phyloP scores from a whole-genome alignment of 345 rosid species.

The Aquilaria malaccensis region DNA sequence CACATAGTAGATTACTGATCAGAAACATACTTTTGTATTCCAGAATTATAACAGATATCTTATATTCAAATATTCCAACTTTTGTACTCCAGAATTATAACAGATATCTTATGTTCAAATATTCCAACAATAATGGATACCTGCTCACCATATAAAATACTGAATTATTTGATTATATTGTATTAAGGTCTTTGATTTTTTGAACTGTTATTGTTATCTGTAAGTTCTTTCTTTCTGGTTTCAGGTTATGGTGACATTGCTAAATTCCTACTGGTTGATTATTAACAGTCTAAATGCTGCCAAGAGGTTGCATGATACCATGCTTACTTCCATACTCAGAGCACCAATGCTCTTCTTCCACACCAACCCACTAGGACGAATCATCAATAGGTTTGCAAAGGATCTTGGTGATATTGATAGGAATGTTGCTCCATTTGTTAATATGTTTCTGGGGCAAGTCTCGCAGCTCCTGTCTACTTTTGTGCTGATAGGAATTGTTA shows the following conservation, averaged over 20 bases:
- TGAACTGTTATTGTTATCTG: background rate
- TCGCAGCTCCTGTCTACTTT: conserved; percentile 92
- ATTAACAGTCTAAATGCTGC: conserved; percentile 87
- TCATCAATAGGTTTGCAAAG: conserved; percentile 95
- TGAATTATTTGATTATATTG: background rate
- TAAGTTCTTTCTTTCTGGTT: conserved; percentile 13
- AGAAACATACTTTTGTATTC: background rate
- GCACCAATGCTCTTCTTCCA: conserved; percentile 99
- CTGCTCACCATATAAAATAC: conserved; percentile 2
- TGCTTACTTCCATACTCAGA: conserved; percentile 85
- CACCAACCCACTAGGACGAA: conserved; percentile 90
- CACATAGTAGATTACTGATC: too few relatives aligned
- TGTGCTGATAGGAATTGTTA: conserved; percentile 88
- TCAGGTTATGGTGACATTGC: conserved; percentile 75
- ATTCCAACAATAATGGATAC: background rate
- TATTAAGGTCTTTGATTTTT: background rate
- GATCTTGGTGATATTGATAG: conserved; percentile 96
- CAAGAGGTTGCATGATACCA: conserved; percentile 80
- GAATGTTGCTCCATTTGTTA: conserved; percentile 57
- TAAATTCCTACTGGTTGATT: conserved; percentile 89
- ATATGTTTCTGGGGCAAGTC: conserved; percentile 79
- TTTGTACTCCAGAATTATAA: background rate
- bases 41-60: background rate
- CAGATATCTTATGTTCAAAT: background rate
- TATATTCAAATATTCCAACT: background rate